These are phyloP conservation scores for Boletus tomentosulus DNA, from an alignment of 768 basidiomycete genomes.

Conservation along the genomic window DNA sequence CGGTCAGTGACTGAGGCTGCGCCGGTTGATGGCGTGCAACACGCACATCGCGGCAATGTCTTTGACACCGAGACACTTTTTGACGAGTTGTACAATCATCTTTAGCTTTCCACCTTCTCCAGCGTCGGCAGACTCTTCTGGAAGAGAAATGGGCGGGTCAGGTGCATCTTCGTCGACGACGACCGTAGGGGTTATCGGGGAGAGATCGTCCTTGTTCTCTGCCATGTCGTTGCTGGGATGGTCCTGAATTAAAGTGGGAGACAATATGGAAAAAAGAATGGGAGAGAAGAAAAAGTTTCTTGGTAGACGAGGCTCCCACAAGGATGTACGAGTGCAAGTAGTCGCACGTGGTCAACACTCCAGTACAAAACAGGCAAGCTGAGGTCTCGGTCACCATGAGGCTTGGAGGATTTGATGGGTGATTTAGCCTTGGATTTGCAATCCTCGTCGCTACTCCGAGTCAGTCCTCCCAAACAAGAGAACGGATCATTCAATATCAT, in stretches of 20 bases:
- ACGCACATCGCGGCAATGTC: conserved; percentile 91
- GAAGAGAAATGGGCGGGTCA: conserved; percentile 58
- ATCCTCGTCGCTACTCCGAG: too few relatives aligned
- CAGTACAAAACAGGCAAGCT: not conserved
- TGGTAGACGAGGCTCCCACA: conserved; percentile 2
- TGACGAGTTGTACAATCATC: conserved; percentile 89
- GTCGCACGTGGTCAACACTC: conserved; percentile 19
- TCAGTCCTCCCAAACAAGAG: too few relatives aligned
- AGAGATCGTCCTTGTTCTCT: conserved; percentile 11
- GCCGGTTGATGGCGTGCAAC: not conserved
- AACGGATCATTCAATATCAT: too few relatives aligned
- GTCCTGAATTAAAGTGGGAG: not conserved
- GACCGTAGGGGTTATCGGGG: conserved; percentile 1
- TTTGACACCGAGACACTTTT: conserved; percentile 89
- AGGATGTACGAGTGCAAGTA: conserved; percentile 9
- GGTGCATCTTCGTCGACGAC: conserved; percentile 48
- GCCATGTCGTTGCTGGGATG: conserved; percentile 14
- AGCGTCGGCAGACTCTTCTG: conserved; percentile 65
- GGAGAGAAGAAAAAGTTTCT: conserved; percentile 4
- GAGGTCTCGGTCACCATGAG: not conserved
- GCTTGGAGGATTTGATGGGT: too few relatives aligned
- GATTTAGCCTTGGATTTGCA: too few relatives aligned
- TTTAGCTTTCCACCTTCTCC: conserved; percentile 91
- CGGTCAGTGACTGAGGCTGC: conserved; percentile 14
- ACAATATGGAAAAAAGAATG: not conserved